phyloP scores from a whole-genome alignment of 1,284 basidiomycete species.

The Fomitopsis schrenkii region DNA sequence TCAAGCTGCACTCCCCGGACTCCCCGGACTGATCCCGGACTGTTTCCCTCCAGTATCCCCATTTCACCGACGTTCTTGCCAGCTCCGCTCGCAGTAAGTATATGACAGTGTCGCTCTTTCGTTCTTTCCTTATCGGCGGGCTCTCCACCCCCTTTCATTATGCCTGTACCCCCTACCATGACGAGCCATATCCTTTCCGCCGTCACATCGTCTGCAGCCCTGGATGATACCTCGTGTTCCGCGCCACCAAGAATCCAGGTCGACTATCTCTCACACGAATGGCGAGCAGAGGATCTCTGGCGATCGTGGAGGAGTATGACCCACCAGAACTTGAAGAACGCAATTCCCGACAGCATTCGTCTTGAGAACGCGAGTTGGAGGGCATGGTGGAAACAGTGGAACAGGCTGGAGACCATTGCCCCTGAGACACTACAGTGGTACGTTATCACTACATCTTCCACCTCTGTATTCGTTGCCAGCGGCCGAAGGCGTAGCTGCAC shows the following conservation, averaged over 20 bases:
- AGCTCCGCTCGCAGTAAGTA: too few species aligned
- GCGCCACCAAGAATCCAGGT: constrained; percentile 70
- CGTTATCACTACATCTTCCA: constrained; percentile 30
- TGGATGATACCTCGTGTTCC: constrained; percentile 64
- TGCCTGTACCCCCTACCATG: constrained; percentile 26
- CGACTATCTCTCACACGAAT: constrained; percentile 89
- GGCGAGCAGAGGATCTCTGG: constrained; percentile 99
- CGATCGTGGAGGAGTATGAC: constrained; percentile 98
- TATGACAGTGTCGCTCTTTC: background rate
- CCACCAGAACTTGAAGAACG: constrained; percentile 81
- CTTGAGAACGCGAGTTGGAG: constrained; percentile 98
- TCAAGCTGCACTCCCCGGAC: too few species aligned
- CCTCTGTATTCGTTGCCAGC: background rate
- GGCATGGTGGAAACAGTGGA: constrained; percentile 99
- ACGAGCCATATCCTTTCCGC: constrained; percentile 62
- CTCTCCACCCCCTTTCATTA: constrained; percentile 7
- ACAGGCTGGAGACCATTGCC: constrained; percentile 91
- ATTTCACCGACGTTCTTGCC: too few species aligned
- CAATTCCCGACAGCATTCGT: constrained; percentile 92
- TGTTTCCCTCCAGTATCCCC: too few species aligned
- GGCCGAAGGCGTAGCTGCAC: background rate
- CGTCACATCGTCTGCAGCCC: constrained; percentile 49
- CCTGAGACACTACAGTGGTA: constrained; percentile 99
- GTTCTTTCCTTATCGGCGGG: constrained; percentile 9
- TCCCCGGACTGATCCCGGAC: too few species aligned